Percentiles rank a stretch among this genome's conserved stretches.
Conservation (phyloP, 2,329 filamentous ascomycete species). For the Stagonosporopsis vannaccii region DNA sequence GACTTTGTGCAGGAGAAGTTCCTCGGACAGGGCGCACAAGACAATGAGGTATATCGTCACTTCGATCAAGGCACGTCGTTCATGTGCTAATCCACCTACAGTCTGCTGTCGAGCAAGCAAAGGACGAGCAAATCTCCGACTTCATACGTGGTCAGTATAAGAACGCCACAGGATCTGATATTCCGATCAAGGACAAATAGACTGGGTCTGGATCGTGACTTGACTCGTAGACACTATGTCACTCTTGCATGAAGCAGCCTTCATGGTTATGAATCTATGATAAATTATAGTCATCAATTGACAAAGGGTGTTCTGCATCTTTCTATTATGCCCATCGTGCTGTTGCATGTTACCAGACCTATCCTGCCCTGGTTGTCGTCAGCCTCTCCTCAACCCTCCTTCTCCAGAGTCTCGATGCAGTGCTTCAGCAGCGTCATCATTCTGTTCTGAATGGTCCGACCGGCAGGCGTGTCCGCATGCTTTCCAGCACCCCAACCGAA, state of each 20-base stretch:
- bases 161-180: constrained; percentile 69
- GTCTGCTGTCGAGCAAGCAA: constrained; percentile 77
- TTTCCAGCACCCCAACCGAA: constrained; percentile 55
- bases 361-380: neutral
- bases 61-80: neutral
- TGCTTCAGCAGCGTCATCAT: constrained; percentile 39
- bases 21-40: constrained; percentile 72
- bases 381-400: constrained; percentile 9
- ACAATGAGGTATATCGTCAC: constrained; percentile 53
- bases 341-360: neutral
- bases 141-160: constrained; percentile 77
- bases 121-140: constrained; percentile 80
- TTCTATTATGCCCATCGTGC: neutral
- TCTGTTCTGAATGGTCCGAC: constrained; percentile 37
- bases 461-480: constrained; percentile 42
- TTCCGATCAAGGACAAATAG: constrained; percentile 75
- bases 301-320: neutral
- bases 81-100: constrained; percentile 29
- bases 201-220: constrained; percentile 33
- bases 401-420: constrained; percentile 37
- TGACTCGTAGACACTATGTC: neutral
- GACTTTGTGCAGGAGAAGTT: constrained; percentile 81
- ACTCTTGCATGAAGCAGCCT: constrained; percentile 13
- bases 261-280: constrained; percentile 18
- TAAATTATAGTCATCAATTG: constrained; percentile 25